Conservation (phyloP, 1,284 basidiomycete genomes). For the Pisolithus thermaeus region DNA sequence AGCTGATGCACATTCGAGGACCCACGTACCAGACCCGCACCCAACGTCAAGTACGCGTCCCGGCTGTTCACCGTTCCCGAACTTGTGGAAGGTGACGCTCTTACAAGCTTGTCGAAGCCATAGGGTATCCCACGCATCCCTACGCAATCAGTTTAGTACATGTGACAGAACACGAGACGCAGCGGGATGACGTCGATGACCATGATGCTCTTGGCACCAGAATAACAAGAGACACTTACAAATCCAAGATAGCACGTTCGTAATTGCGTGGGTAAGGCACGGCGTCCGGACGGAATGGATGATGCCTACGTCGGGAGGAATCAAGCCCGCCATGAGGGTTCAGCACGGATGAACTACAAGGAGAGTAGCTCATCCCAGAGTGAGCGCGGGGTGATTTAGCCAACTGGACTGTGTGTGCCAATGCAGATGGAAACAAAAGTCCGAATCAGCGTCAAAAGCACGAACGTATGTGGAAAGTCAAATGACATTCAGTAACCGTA, state of each 20-base stretch:
- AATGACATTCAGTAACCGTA: not conserved
- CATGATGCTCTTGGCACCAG: not conserved
- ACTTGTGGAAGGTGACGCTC: slow-evolving; percentile 57
- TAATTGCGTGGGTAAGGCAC: slow-evolving; percentile 66
- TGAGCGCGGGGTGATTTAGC: not conserved
- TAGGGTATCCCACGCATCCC: slow-evolving; percentile 64
- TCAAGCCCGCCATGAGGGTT: slow-evolving; percentile 12
- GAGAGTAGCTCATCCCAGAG: not conserved
- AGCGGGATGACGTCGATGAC: not conserved
- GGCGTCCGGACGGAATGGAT: slow-evolving; percentile 41
- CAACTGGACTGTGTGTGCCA: not conserved
- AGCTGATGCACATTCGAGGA: slow-evolving; percentile 50
- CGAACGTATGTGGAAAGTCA: too few species aligned
- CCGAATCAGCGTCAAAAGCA: not conserved
- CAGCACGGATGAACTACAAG: not conserved
- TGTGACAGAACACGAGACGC: slow-evolving; percentile 14
- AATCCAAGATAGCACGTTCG: slow-evolving; percentile 52
- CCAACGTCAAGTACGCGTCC: slow-evolving; percentile 49
- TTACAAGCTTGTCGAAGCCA: slow-evolving; percentile 48
- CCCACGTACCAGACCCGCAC: slow-evolving; percentile 66
- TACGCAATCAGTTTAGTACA: slow-evolving; percentile 18
- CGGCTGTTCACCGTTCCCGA: slow-evolving; percentile 35
- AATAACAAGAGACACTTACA: slow-evolving; percentile 40
- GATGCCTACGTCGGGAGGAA: slow-evolving; percentile 42
- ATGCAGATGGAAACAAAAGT: not conserved